A percentile compares a stretch with the other conserved stretches of the same genome.
Evolutionary conservation across 495 filamentous ascomycete genomes (phyloP).

Genomic region (Jackrogersella minutella): DNA sequence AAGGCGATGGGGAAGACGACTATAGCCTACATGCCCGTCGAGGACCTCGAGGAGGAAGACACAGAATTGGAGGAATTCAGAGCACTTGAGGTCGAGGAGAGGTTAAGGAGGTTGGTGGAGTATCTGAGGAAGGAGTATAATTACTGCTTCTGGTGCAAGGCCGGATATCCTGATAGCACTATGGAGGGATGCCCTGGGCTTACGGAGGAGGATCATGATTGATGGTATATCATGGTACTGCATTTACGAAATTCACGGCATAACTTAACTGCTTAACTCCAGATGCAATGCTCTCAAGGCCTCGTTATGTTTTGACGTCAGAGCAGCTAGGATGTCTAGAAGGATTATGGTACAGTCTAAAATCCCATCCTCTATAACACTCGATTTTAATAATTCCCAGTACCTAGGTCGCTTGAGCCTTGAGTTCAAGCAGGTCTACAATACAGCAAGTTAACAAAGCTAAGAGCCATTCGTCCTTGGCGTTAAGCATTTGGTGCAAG

Average conservation of each 20-base stretch:
- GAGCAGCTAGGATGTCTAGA: too few relatives aligned
- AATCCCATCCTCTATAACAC: too few relatives aligned
- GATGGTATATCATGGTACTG: background rate
- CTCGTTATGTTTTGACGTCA: too few relatives aligned
- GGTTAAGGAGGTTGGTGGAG: slow-evolving; percentile 67
- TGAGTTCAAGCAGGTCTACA: too few relatives aligned
- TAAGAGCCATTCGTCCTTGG: too few relatives aligned
- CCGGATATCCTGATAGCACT: slow-evolving; percentile 68
- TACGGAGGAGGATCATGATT: slow-evolving; percentile 94
- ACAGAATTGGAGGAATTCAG: slow-evolving; percentile 86
- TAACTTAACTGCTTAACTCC: too few relatives aligned
- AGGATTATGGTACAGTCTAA: too few relatives aligned
- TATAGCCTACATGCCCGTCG: slow-evolving; percentile 58
- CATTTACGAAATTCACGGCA: background rate
- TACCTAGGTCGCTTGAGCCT: too few relatives aligned
- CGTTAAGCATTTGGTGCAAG: too few relatives aligned
- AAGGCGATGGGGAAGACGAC: slow-evolving; percentile 56
- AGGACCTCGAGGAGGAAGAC: slow-evolving; percentile 85
- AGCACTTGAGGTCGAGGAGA: slow-evolving; percentile 67
- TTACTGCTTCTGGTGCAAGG: slow-evolving; percentile 99
- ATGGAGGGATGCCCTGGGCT: slow-evolving; percentile 92
- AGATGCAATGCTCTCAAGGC: too few relatives aligned
- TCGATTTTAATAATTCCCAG: too few relatives aligned
- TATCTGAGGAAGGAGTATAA: slow-evolving; percentile 73
- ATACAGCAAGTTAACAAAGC: too few relatives aligned